These are phyloP conservation scores for Triticum urartu DNA, from an alignment of 176 grass and related monocot species.

Conservation along the genomic window DNA sequence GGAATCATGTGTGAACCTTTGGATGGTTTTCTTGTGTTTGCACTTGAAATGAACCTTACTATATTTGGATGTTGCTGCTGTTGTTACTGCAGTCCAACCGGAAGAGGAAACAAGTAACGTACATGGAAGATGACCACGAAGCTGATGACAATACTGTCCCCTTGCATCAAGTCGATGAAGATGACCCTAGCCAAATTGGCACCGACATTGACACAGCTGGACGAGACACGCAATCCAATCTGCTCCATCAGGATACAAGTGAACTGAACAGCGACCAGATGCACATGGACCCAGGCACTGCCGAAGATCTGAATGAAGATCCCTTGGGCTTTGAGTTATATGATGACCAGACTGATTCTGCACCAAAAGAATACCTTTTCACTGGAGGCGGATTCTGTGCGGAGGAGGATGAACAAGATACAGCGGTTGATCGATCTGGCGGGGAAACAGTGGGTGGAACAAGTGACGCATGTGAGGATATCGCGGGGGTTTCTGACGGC, in stretches of 20 bases:
- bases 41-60: conserved; percentile 6
- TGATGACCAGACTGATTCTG: conserved; percentile 2
- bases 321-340: background rate
- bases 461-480: conserved; percentile 21
- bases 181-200: conserved; percentile 23
- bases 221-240: conserved; percentile 24
- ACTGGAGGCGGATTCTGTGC: conserved; percentile 75
- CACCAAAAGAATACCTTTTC: conserved; percentile 48
- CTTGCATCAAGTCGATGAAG: conserved; percentile 23
- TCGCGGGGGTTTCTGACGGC: background rate
- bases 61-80: conserved; percentile 1
- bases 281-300: background rate
- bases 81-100: conserved; percentile 63
- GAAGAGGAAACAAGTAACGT: conserved; percentile 65
- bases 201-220: conserved; percentile 19
- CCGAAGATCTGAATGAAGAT: conserved; percentile 24
- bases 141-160: conserved; percentile 28
- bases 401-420: conserved; percentile 42
- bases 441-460: conserved; percentile 6
- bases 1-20: background rate
- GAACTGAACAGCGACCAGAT: conserved; percentile 22
- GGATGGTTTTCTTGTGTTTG: conserved; percentile 26
- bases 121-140: conserved; percentile 69
- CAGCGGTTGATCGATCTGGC: background rate
- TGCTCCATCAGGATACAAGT: conserved; percentile 28